Evolutionary conservation across 1,284 basidiomycete species (phyloP), one percentile per base, ranked within the genome.

Genomic region (Coniferiporia weirii): DNA sequence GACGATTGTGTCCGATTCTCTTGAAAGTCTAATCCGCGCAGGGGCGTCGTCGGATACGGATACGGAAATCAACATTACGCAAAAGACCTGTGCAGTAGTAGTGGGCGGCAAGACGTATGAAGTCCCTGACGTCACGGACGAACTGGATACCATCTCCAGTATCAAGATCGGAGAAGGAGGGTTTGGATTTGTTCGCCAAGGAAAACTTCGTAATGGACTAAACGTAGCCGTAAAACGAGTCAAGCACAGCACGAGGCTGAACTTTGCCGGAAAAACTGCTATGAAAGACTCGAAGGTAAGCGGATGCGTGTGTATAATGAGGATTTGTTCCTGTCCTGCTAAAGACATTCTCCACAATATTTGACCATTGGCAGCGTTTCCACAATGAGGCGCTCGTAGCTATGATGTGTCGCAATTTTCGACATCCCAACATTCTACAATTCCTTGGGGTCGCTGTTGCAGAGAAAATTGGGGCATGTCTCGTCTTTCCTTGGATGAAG

Each of bases 401-500:
- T 40, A 48, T 47, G 3, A 44, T 57, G 34, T 54, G 50, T 20
- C 36, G 40, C 35, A 17, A 17, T 13, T 50, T 61, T 13, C n/a
- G 17, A 9, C 60, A 57, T 48, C 20, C 47, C 8, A 61, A 57
- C 27, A 49, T 61, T 15, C 35, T 52, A 2, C 45, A 43, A 12
- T 50, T 61, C 9, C n/a, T 43, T n/a, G 60, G 60, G 3, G 40
- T 60, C 12, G 22, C 40, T 10, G 59, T 56, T 20, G 13, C 54
- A 15, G 46, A 48, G 40, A 17, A 19, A 4, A 22, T 59, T 35
- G 46, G 52, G 5, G 45, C 52, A 13, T 47, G 52, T 20, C 35
- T 54, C 6, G 58, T 59, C 2, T 50, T 48, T 13, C 52, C 58
- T 4, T 59, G 52, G 45, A 59, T 59, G 53, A 36, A 34, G 40